Evolutionary conservation across 352 stramenopile genomes (phyloP).

Genomic region (Pythium diclinum): DNA sequence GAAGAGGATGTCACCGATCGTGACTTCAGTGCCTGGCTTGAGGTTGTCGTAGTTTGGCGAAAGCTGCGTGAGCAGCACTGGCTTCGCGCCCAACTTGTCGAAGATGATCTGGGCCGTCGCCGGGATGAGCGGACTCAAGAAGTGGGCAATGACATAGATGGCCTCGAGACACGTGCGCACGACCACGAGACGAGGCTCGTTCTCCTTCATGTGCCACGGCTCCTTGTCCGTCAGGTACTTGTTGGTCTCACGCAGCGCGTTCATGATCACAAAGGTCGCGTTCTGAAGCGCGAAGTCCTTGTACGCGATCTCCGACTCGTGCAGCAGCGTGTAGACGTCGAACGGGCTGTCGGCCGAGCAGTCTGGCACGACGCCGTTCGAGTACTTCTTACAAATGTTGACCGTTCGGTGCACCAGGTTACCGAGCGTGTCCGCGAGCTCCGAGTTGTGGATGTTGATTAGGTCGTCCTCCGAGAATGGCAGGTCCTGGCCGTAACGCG

Average conservation of each 20-base stretch:
- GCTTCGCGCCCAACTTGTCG: conserved; percentile 90
- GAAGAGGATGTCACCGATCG: conserved; percentile 95
- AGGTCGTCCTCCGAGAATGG: conserved; percentile 91
- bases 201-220: conserved; percentile 96
- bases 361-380: conserved; percentile 77
- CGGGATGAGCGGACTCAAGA: conserved; percentile 94
- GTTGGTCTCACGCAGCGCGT: conserved; percentile 93
- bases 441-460: conserved; percentile 97
- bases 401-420: conserved; percentile 97
- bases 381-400: conserved; percentile 96
- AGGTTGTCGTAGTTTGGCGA: conserved; percentile 91
- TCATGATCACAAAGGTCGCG: conserved; percentile 86
- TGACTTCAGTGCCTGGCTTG: conserved; percentile 83
- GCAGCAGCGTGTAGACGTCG: conserved; percentile 81
- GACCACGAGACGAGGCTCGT: conserved; percentile 86
- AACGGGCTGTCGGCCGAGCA: conserved; percentile 68
- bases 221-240: conserved; percentile 97
- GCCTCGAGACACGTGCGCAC: conserved; percentile 96
- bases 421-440: conserved; percentile 90
- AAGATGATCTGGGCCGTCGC: conserved; percentile 91
- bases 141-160: conserved; percentile 96
- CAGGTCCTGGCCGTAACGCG: conserved; percentile 96
- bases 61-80: conserved; percentile 70
- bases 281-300: conserved; percentile 91
- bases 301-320: conserved; percentile 89